Conservation (phyloP, 2,329 filamentous ascomycete genomes). For the Stagonosporopsis vannaccii region DNA sequence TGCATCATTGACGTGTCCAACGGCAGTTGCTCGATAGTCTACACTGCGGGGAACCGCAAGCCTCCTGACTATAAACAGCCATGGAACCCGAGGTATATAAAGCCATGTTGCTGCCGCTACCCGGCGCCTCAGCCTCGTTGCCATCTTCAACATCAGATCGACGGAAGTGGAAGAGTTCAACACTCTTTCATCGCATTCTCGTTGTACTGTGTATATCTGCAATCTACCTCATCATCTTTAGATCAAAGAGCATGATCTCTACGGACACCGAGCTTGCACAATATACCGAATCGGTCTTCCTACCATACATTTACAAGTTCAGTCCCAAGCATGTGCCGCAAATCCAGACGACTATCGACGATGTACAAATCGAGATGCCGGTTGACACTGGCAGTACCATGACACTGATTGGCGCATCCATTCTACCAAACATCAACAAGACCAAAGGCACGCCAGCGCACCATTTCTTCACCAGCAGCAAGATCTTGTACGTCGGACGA, state of each 20-base stretch:
- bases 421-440: constrained; percentile 37
- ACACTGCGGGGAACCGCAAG: constrained; percentile 18
- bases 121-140: constrained; percentile 7
- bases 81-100: constrained; percentile 31
- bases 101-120: constrained; percentile 13
- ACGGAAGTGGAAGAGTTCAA: constrained; percentile 26
- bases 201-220: constrained; percentile 11
- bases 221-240: constrained; percentile 15
- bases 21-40: constrained; percentile 7
- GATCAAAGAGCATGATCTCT: constrained; percentile 18
- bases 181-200: constrained; percentile 25
- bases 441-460: constrained; percentile 37
- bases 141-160: constrained; percentile 26
- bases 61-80: constrained; percentile 25
- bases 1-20: constrained; percentile 23
- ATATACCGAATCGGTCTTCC: constrained; percentile 38
- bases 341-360: constrained; percentile 38
- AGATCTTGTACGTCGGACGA: constrained; percentile 43
- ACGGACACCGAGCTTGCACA: constrained; percentile 18
- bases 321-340: constrained; percentile 34
- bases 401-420: constrained; percentile 42
- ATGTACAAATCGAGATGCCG: constrained; percentile 40
- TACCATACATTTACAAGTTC: constrained; percentile 43
- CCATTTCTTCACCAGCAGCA: constrained; percentile 46
- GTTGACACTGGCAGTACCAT: constrained; percentile 48